Evolutionary conservation across 169 alveolate genomes (phyloP).

Genomic region (Eimeria zaria): DNA sequence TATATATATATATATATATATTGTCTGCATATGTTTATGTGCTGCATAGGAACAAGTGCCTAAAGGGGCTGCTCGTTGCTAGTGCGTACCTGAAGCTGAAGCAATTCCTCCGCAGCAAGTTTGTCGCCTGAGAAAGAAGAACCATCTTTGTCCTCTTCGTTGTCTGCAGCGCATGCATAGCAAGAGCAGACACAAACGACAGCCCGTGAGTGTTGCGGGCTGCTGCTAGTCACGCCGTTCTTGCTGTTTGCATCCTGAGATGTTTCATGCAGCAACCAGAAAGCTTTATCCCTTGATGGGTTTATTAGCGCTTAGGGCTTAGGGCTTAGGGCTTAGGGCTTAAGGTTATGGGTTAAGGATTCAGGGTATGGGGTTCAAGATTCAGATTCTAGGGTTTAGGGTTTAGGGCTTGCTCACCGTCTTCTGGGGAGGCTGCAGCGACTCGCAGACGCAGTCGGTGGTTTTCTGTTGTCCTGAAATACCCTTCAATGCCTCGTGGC

Average conservation of each 20-base stretch:
- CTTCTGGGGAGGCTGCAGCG: conserved; percentile 27
- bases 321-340: too few relatives aligned
- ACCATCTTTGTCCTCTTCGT: background rate
- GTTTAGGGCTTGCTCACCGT: background rate
- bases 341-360: too few relatives aligned
- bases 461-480: background rate
- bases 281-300: too few relatives aligned
- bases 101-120: background rate
- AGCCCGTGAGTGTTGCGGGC: background rate
- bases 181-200: background rate
- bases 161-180: background rate
- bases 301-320: too few relatives aligned
- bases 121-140: background rate
- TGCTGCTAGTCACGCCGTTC: background rate
- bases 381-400: too few relatives aligned
- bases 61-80: background rate
- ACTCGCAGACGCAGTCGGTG: background rate
- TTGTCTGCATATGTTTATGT: background rate
- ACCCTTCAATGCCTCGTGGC: conserved; percentile 35
- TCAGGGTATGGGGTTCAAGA: too few relatives aligned
- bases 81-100: background rate
- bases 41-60: background rate
- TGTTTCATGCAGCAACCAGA: background rate
- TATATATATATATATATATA: background rate
- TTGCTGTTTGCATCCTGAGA: background rate